Percentiles rank a stretch among this genome's conserved stretches.
phyloP scores from a whole-genome alignment of 1,284 basidiomycete species.

The Coniophora puteana region DNA sequence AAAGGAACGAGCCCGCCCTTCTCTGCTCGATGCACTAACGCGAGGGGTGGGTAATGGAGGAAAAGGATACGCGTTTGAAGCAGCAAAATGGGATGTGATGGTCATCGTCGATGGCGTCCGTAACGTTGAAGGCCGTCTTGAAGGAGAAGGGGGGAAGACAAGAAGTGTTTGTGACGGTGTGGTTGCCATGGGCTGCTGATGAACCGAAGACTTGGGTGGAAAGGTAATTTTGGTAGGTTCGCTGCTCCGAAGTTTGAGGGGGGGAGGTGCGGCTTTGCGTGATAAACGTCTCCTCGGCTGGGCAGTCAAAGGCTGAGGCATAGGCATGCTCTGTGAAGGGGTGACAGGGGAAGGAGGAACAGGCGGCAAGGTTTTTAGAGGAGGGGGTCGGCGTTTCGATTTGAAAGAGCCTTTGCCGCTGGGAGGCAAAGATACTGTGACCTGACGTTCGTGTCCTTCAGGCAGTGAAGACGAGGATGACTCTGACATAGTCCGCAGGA shows the following conservation, averaged over 20 bases:
- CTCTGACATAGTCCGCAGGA: too few species aligned
- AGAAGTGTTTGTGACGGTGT: constrained; percentile 74
- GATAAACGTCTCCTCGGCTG: constrained; percentile 32
- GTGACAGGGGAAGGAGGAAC: constrained; percentile 66
- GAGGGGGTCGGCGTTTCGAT: constrained; percentile 53
- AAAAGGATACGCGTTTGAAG: constrained; percentile 49
- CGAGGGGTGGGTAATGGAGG: constrained; percentile 64
- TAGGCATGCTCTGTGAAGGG: constrained; percentile 36
- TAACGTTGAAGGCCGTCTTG: constrained; percentile 34
- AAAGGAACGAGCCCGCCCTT: constrained; percentile 66
- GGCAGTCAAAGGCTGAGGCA: too few species aligned
- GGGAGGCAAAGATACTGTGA: background rate
- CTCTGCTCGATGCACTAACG: constrained; percentile 63
- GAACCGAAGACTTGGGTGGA: constrained; percentile 14
- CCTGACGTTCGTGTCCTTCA: too few species aligned
- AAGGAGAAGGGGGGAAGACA: constrained; percentile 78
- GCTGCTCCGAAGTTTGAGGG: constrained; percentile 40
- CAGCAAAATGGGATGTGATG: constrained; percentile 55
- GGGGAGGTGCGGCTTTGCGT: constrained; percentile 52
- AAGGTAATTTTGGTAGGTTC: constrained; percentile 22
- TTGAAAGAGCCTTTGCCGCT: constrained; percentile 49
- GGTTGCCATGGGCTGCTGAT: constrained; percentile 18
- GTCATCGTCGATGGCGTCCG: constrained; percentile 74
- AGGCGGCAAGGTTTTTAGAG: constrained; percentile 59
- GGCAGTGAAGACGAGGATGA: background rate